These are phyloP conservation scores for Truncatella angustata DNA, from an alignment of 2,329 filamentous ascomycete genomes.

Conservation along the genomic window DNA sequence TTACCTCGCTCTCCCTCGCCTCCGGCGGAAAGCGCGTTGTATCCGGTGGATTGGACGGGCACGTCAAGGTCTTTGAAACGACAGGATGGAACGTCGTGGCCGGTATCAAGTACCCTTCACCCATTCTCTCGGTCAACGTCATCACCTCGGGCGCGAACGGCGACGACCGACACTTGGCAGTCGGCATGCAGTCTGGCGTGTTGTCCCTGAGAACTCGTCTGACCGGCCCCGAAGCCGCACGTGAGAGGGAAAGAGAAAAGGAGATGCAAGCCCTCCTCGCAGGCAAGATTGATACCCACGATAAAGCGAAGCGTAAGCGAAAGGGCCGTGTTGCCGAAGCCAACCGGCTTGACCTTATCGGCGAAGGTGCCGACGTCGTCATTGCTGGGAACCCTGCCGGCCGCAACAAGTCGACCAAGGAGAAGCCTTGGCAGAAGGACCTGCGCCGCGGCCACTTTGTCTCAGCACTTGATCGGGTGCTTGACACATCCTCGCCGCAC, in stretches of 20 bases:
- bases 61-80: constrained; percentile 96
- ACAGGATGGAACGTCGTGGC: constrained; percentile 95
- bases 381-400: constrained; percentile 66
- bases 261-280: constrained; percentile 81
- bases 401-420: constrained; percentile 36
- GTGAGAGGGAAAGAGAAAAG: constrained; percentile 73
- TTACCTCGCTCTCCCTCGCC: constrained; percentile 81
- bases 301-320: constrained; percentile 68
- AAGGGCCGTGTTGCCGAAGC: constrained; percentile 52
- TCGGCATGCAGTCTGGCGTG: constrained; percentile 93
- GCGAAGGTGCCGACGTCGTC: constrained; percentile 83
- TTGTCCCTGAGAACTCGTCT: constrained; percentile 87
- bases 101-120: constrained; percentile 88
- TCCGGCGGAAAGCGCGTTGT: constrained; percentile 79
- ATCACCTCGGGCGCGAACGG: constrained; percentile 64
- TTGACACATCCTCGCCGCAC: constrained; percentile 52
- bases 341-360: constrained; percentile 71
- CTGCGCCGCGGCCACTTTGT: constrained; percentile 77
- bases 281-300: constrained; percentile 75
- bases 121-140: constrained; percentile 80
- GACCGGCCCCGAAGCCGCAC: constrained; percentile 75
- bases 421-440: constrained; percentile 75
- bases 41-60: constrained; percentile 87
- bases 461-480: constrained; percentile 74
- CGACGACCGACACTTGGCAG: constrained; percentile 89